A percentile compares a stretch with the other conserved stretches of the same genome.
These are phyloP conservation scores for Actinomortierella ambigua DNA, from an alignment of 371 early-diverging fungal species.

Conservation along the genomic window DNA sequence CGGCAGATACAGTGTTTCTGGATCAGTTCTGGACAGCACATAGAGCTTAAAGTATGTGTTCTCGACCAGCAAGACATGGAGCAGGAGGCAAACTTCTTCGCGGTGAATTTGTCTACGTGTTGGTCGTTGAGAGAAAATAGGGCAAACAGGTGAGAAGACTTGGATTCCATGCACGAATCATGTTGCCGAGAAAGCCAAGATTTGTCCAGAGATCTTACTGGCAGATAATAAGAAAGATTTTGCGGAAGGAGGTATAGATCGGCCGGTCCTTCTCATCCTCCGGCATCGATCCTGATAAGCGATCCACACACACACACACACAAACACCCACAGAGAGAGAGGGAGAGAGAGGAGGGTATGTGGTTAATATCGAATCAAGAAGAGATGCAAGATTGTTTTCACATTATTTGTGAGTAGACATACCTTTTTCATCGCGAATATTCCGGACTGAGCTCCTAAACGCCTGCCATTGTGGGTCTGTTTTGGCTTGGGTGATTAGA, in stretches of 20 bases:
- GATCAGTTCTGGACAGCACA: slow-evolving; percentile 77
- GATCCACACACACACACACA: slow-evolving; percentile 10
- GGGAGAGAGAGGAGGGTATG: too few species aligned
- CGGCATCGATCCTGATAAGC: slow-evolving; percentile 30
- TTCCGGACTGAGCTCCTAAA: slow-evolving; percentile 59
- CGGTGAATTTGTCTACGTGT: slow-evolving; percentile 55
- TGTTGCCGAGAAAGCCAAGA: background rate
- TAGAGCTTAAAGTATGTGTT: slow-evolving; percentile 74
- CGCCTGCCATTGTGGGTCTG: slow-evolving; percentile 38
- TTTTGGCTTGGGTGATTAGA: slow-evolving; percentile 46
- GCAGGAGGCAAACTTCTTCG: slow-evolving; percentile 70
- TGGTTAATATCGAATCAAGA: too few species aligned
- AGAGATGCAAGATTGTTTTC: too few species aligned
- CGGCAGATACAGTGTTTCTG: slow-evolving; percentile 74
- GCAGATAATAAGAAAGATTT: slow-evolving; percentile 66
- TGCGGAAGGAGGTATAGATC: slow-evolving; percentile 61
- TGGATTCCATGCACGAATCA: too few species aligned
- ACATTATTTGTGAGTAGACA: too few species aligned
- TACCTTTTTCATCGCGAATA: slow-evolving; percentile 67
- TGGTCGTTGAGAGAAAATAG: background rate
- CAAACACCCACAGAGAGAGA: too few species aligned
- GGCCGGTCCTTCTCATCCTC: slow-evolving; percentile 50
- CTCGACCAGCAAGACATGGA: slow-evolving; percentile 72
- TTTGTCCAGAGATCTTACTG: slow-evolving; percentile 47
- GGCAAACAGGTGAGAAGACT: background rate